Evolutionary conservation across 2,329 filamentous ascomycete genomes (phyloP).

Genomic region (Diaporthe sp.): DNA sequence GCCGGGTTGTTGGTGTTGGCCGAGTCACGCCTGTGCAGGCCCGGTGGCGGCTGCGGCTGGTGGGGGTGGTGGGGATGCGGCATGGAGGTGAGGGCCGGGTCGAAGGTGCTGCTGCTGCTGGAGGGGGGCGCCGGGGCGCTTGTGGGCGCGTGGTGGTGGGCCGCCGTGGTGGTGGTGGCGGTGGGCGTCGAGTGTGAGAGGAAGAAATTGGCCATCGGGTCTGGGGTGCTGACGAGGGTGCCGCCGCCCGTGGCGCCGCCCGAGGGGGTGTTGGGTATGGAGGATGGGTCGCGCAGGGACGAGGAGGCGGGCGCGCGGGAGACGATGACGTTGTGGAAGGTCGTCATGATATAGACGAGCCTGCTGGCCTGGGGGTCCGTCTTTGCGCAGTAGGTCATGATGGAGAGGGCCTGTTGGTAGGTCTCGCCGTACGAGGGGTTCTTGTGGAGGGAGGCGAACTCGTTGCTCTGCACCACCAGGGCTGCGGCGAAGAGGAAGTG

Average conservation of each 20-base stretch:
- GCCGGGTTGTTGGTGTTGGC: not conserved
- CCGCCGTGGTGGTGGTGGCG: not conserved
- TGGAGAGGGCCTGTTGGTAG: conserved; percentile 55
- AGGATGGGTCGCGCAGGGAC: conserved; percentile 28
- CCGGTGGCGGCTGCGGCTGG: not conserved
- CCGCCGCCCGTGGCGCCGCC: not conserved
- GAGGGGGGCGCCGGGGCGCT: conserved; percentile 7
- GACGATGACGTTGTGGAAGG: conserved; percentile 51
- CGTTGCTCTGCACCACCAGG: conserved; percentile 68
- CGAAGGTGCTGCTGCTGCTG: conserved; percentile 10
- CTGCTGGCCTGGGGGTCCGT: conserved; percentile 63
- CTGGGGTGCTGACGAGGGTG: conserved; percentile 27
- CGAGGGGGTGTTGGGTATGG: conserved; percentile 34
- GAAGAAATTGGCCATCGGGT: conserved; percentile 40
- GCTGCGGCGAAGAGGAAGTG: conserved; percentile 69
- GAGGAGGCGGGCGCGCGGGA: conserved; percentile 16
- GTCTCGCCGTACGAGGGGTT: conserved; percentile 56
- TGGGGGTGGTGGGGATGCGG: conserved; percentile 6
- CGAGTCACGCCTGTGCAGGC: conserved; percentile 19
- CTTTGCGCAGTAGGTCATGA: conserved; percentile 62
- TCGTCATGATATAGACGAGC: conserved; percentile 62
- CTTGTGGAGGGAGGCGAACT: conserved; percentile 64
- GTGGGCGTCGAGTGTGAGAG: conserved; percentile 26
- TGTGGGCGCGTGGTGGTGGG: not conserved
- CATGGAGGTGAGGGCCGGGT: not conserved